Evolutionary conservation across 2,329 filamentous ascomycete genomes (phyloP), one percentile per base, ranked within the genome.

Genomic region (Cytospora leucostoma): DNA sequence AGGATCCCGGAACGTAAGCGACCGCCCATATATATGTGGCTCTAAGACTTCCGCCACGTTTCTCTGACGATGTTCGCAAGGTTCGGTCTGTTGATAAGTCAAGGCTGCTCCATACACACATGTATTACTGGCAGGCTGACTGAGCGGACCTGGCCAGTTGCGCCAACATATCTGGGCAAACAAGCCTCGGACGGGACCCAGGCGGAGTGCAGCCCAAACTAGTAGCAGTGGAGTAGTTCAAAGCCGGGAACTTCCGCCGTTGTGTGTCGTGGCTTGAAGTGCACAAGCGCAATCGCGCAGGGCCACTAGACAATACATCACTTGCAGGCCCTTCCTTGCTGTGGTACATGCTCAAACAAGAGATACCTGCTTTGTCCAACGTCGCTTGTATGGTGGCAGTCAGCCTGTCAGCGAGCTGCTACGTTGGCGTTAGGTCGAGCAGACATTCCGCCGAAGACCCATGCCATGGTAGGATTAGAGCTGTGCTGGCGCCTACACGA

Each of bases 191-290:
- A 50, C 38, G n/a, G 21, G n/a, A 40, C 7, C n/a, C 38, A 27
- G n/a, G 27, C 47, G 19, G 38, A 53, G 49, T 27, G 11, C 12
- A 13, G 44, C 56, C 56, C 56, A 51, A 51, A 58, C 51, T 12
- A 58, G 44, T 40, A 50, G 44, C 44, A 50, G 56, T 40, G 50
- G 37, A 38, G 32, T 21, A 13, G 4, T 59, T 49, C 27, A 27
- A 3, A 27, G 3, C 8, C 7, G 8, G 50, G 38, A 55, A 34
- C 58, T 21, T 38, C 54, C 58, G 19, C 58, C 38, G 37, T 4
- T 49, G 38, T 38, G 51, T 61, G 54, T 61, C 51, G 38, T 49
- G 51, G 35, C 44, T 55, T 49, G 58, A 37, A 51, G 51, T 35
- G n/a, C 44, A 47, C n/a, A n/a, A 11, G 17, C 44, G 21, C 7